Evolutionary conservation across 352 stramenopile genomes (phyloP), one percentile per base, ranked within the genome.

Genomic region (Globisporangium takayamanum): DNA sequence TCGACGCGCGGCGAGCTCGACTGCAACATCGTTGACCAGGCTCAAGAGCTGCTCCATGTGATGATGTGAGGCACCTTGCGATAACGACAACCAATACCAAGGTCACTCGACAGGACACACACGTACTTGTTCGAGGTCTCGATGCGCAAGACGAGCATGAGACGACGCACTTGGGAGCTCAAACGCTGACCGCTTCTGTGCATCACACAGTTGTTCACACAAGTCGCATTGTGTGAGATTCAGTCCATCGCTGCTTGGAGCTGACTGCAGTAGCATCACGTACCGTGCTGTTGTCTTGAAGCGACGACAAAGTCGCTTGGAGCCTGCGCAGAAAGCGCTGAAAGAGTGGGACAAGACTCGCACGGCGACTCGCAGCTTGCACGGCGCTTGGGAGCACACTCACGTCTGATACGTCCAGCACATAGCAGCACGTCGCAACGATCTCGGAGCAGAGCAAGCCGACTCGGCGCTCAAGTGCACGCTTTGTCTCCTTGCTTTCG

Each of bases 361-460:
- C 49, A 2, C 41, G 33, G 1, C 60, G 60, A 28, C 25, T 53
- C 30, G 22, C 36, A 3, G 39, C 20, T 15, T 63, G 54, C n/a
- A 59, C 47, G 2, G 26, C 46, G 10, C 42, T 62, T 2, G 62
- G 62, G 12, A 76, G 49, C 14, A 59, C 60, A 0, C 54, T 53
- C 18, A 76, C 56, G 16, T 66, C 44, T 10, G 60, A 52, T 11
- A 67, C 55, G 1, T 60, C 55, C 22, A 73, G 25, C 30, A 53
- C 63, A 18, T 70, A 50, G 52, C 65, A 73, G 39, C 68, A 76
- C 1, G 62, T 56, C 16, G 68, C 68, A 12, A 76, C 68, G 44
- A 76, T 64, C 50, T 73, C 66, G 7, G 68, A 73, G 44, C 68
- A 73, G 18, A 73, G n/a, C 18, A 60, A 57, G 1, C 68, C 68